These are phyloP conservation scores for Puccinia polysora DNA, from an alignment of 1,284 basidiomycete genomes.

Conservation along the genomic window DNA sequence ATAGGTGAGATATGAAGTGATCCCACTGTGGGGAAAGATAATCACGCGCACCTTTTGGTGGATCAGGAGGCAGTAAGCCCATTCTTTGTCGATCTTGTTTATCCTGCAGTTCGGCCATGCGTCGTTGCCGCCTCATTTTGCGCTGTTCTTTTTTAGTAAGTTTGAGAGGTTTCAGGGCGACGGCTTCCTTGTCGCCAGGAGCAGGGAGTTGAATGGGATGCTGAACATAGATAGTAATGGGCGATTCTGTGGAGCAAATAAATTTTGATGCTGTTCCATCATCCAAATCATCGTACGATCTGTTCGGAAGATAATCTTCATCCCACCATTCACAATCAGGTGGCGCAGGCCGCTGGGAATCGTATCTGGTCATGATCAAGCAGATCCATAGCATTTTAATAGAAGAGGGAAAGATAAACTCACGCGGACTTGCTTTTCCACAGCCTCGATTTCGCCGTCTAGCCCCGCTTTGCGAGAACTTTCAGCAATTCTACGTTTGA, in stretches of 20 bases:
- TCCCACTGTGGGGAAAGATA: too few relatives aligned
- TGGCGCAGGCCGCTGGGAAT: conserved; percentile 77
- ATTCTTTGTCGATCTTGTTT: conserved; percentile 91
- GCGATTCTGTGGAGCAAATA: conserved; percentile 58
- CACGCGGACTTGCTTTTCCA: conserved; percentile 80
- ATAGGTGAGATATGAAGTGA: too few relatives aligned
- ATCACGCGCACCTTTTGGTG: conserved; percentile 71
- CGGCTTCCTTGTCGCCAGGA: conserved; percentile 74
- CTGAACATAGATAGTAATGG: conserved; percentile 85
- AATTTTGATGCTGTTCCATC: conserved; percentile 54
- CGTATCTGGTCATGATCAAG: too few relatives aligned
- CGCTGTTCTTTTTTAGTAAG: conserved; percentile 92
- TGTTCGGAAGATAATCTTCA: conserved; percentile 69
- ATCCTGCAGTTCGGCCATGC: conserved; percentile 85
- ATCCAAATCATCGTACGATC: conserved; percentile 70
- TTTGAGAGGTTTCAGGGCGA: conserved; percentile 73
- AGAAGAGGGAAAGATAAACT: conserved; percentile 49
- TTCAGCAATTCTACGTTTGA: conserved; percentile 88
- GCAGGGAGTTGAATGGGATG: conserved; percentile 95
- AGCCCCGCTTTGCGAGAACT: conserved; percentile 85
- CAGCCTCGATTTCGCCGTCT: conserved; percentile 79
- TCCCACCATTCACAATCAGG: conserved; percentile 98
- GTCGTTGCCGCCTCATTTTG: conserved; percentile 85
- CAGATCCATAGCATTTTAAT: too few relatives aligned
- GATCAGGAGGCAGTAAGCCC: conserved; percentile 88